phyloP scores from a whole-genome alignment of 2,329 filamentous ascomycete genomes.

The Talaromyces rugulosus region DNA sequence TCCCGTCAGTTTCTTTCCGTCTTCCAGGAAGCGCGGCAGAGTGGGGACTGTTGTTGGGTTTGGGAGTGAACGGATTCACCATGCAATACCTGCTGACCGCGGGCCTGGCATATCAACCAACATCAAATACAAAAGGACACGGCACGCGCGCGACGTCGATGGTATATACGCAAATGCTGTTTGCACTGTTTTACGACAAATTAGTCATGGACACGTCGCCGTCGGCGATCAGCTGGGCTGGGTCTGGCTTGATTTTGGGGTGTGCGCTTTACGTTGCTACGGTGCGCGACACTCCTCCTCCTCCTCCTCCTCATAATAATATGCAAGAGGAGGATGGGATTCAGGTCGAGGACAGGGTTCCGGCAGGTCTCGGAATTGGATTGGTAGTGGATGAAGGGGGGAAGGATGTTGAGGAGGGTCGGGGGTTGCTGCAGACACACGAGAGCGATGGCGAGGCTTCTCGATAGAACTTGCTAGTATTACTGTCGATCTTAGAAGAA shows the following conservation, averaged over 20 bases:
- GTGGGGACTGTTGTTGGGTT: slow-evolving; percentile 63
- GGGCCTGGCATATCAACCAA: slow-evolving; percentile 66
- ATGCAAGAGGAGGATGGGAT: background rate
- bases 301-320: background rate
- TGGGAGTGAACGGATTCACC: slow-evolving; percentile 71
- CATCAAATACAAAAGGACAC: slow-evolving; percentile 14
- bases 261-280: slow-evolving; percentile 63
- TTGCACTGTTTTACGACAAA: slow-evolving; percentile 62
- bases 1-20: slow-evolving; percentile 56
- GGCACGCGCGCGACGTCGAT: slow-evolving; percentile 58
- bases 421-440: background rate
- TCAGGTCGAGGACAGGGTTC: background rate
- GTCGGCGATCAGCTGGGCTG: slow-evolving; percentile 54
- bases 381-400: background rate
- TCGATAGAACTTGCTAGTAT: background rate
- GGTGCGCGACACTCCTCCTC: slow-evolving; percentile 37
- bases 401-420: slow-evolving; percentile 10
- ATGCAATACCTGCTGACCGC: slow-evolving; percentile 84
- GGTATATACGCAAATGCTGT: slow-evolving; percentile 68
- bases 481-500: background rate
- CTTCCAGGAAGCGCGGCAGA: slow-evolving; percentile 53
- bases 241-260: slow-evolving; percentile 61
- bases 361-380: background rate
- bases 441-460: background rate
- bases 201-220: slow-evolving; percentile 60